A percentile compares a stretch with the other conserved stretches of the same genome.
Conservation (phyloP, 345 rosid genomes). For the Rhizophora apiculata region DNA sequence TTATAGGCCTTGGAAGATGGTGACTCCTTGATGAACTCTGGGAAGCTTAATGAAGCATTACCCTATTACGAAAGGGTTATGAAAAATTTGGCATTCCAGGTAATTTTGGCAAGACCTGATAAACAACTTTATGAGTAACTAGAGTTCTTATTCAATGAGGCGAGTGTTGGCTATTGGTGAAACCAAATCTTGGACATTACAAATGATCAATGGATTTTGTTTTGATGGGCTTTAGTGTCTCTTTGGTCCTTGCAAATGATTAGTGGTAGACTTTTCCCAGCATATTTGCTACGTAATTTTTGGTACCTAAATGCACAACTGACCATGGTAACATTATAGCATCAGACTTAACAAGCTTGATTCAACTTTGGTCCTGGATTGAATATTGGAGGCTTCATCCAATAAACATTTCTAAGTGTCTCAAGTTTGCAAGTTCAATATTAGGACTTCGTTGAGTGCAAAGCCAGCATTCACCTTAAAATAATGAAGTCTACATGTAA, state of each 20-base stretch:
- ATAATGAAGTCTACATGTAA: too few species aligned
- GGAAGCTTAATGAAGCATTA: conserved; percentile 72
- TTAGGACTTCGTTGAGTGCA: too few species aligned
- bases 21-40: conserved; percentile 71
- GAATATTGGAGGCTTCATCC: too few species aligned
- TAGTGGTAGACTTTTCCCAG: background rate
- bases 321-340: too few species aligned
- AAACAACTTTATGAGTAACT: background rate
- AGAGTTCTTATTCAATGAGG: background rate
- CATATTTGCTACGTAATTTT: background rate
- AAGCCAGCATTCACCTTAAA: too few species aligned
- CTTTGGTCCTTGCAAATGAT: background rate
- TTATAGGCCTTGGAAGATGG: conserved; percentile 66
- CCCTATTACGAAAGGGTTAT: conserved; percentile 62
- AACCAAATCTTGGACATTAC: too few species aligned
- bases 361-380: too few species aligned
- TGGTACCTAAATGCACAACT: background rate
- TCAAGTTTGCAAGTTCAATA: too few species aligned
- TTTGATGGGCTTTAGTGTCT: background rate
- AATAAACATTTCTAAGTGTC: too few species aligned
- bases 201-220: background rate
- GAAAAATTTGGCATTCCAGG: conserved; percentile 68
- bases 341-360: too few species aligned
- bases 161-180: too few species aligned
- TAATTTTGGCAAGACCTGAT: conserved; percentile 27